These are phyloP conservation scores for Rhodamnia rubescens DNA, from an alignment of 345 rosid genomes.

Conservation along the genomic window DNA sequence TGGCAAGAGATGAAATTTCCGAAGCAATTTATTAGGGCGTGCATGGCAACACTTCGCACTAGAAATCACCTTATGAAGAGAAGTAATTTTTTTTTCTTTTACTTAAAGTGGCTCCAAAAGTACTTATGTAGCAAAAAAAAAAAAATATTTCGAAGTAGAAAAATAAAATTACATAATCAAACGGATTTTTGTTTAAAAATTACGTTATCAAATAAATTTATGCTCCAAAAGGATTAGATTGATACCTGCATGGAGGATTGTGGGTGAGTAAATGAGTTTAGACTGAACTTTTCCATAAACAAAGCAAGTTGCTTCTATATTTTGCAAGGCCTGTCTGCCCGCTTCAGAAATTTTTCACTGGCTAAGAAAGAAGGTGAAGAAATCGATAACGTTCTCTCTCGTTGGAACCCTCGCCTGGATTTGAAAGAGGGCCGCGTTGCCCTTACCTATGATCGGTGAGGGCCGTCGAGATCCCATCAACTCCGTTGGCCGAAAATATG, in stretches of 20 bases:
- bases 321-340: not conserved
- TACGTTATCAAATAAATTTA: no score
- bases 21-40: not conserved
- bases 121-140: no score
- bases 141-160: no score
- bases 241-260: not conserved
- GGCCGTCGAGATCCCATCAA: not conserved
- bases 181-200: no score
- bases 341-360: not conserved
- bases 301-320: not conserved
- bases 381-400: not conserved
- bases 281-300: no score
- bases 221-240: not conserved
- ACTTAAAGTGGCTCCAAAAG: no score
- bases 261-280: no score
- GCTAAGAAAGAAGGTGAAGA: not conserved
- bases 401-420: not conserved
- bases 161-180: no score
- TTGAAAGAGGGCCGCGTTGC: not conserved
- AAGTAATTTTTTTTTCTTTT: no score
- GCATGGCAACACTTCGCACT: no score
- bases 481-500: not conserved
- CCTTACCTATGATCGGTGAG: not conserved
- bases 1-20: not conserved
- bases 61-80: no score